These are phyloP conservation scores for Backusella psychrophila DNA, from an alignment of 192 early-diverging fungal species.

Conservation along the genomic window DNA sequence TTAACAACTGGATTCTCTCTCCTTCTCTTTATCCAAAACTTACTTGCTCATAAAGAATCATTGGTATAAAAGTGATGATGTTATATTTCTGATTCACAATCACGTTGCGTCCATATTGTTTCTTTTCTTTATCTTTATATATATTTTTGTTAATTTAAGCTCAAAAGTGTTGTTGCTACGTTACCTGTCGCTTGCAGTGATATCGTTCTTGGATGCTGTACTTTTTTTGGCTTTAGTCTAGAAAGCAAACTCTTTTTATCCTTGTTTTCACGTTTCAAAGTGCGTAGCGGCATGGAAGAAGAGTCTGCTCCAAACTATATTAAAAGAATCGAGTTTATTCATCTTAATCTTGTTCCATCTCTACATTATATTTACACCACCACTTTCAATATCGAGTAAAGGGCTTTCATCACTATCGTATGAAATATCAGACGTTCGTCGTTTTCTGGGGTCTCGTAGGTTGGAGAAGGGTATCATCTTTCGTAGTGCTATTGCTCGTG, in stretches of 20 bases:
- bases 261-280: neutral
- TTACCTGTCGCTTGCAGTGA: constrained; percentile 7
- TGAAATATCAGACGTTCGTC: constrained; percentile 6
- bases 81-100: constrained; percentile 90
- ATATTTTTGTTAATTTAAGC: neutral
- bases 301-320: neutral
- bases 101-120: constrained; percentile 73
- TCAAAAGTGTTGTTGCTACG: neutral
- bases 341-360: neutral
- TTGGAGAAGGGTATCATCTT: constrained; percentile 15
- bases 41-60: constrained; percentile 82
- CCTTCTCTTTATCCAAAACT: neutral
- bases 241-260: neutral
- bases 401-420: constrained; percentile 11
- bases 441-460: neutral
- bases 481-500: constrained; percentile 9
- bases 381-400: constrained; percentile 13
- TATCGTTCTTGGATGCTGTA: neutral
- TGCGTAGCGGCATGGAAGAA: neutral
- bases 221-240: neutral
- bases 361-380: constrained; percentile 9
- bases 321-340: neutral
- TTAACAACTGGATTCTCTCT: too few relatives aligned
- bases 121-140: constrained; percentile 49
- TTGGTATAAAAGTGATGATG: constrained; percentile 73